phyloP scores from a whole-genome alignment of 345 rosid species.

The Diplotaxis tenuifolia region DNA sequence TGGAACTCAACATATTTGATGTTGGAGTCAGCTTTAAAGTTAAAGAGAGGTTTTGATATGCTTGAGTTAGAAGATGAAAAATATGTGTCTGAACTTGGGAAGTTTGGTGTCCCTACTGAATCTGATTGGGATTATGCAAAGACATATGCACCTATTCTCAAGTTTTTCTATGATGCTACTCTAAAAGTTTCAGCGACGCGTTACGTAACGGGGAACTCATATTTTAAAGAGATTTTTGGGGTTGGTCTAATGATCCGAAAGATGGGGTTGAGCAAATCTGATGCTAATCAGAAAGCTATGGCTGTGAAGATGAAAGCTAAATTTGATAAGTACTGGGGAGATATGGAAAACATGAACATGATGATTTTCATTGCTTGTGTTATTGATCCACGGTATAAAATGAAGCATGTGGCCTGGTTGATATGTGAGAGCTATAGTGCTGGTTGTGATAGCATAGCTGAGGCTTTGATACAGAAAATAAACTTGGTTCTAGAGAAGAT shows the following conservation, averaged over 20 bases:
- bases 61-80: conserved; percentile 8
- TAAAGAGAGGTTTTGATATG: background rate
- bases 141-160: background rate
- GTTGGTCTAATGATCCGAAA: background rate
- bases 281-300: background rate
- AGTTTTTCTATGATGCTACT: conserved; percentile 9
- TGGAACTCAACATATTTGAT: background rate
- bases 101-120: background rate
- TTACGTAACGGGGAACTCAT: background rate
- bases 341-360: background rate
- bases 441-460: background rate
- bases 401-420: background rate
- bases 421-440: background rate
- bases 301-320: background rate
- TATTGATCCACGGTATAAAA: background rate
- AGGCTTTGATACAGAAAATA: background rate
- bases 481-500: background rate
- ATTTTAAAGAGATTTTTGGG: conserved; percentile 6
- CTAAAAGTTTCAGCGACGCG: background rate
- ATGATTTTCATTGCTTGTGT: background rate
- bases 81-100: background rate
- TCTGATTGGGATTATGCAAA: background rate
- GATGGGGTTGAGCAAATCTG: background rate
- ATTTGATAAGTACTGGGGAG: conserved; percentile 4
- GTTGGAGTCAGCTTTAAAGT: background rate